Conservation (phyloP, 108 stramenopile species). For the Fragilariopsis cylindrus region DNA sequence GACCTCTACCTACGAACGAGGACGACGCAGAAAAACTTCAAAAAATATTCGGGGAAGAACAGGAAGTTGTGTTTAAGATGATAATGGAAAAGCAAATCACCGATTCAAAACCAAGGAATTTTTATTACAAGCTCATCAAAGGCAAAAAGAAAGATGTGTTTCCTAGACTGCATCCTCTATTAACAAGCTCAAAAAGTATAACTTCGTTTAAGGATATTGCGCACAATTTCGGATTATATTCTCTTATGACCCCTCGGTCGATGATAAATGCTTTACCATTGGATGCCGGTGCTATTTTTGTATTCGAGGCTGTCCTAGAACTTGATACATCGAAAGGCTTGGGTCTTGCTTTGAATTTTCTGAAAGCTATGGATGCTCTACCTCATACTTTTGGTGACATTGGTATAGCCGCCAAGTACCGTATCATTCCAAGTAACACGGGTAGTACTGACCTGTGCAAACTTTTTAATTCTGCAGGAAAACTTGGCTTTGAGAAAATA, state of each 20-base stretch:
- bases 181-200: conserved; percentile 21
- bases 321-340: conserved; percentile 42
- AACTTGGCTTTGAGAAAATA: conserved; percentile 25
- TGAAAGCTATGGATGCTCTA: conserved; percentile 43
- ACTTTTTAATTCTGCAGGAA: conserved; percentile 32
- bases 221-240: conserved; percentile 38
- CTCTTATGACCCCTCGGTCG: conserved; percentile 44
- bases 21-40: conserved; percentile 40
- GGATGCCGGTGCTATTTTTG: conserved; percentile 51
- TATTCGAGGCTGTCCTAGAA: conserved; percentile 66
- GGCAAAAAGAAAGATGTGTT: conserved; percentile 54
- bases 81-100: conserved; percentile 60
- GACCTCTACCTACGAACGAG: conserved; percentile 53
- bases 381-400: conserved; percentile 29
- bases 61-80: conserved; percentile 51
- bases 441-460: conserved; percentile 37
- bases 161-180: conserved; percentile 58
- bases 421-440: conserved; percentile 51
- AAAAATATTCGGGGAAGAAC: conserved; percentile 63
- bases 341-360: conserved; percentile 40
- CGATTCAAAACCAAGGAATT: conserved; percentile 60
- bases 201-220: conserved; percentile 38
- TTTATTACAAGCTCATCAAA: conserved; percentile 66
- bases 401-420: conserved; percentile 51
- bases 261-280: not conserved